Percentiles rank a stretch among this genome's conserved stretches.
phyloP scores from a whole-genome alignment of 179 eudicot species.

The Camellia oleifera region DNA sequence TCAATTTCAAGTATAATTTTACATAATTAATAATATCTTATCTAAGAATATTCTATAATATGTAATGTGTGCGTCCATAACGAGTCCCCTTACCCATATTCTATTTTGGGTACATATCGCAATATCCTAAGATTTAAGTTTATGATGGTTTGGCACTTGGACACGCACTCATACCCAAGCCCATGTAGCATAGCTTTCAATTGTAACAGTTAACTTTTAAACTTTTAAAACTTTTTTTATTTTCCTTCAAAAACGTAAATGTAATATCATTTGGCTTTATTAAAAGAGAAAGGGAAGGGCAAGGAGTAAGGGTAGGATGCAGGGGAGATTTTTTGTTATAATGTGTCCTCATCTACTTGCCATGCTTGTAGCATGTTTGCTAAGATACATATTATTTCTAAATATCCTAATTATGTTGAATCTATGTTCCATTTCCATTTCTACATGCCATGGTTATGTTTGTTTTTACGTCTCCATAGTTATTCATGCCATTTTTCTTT shows the following conservation, averaged over 20 bases:
- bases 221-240: neutral
- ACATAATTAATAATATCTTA: no score
- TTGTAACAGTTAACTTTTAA: no score
- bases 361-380: neutral
- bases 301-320: neutral
- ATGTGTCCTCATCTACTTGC: neutral
- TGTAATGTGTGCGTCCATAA: no score
- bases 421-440: neutral
- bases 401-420: neutral
- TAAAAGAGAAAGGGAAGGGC: neutral
- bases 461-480: neutral
- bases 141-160: no score
- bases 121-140: no score
- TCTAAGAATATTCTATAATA: no score
- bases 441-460: neutral
- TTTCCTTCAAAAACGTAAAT: no score
- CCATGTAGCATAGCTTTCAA: no score
- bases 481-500: slow-evolving; percentile 8
- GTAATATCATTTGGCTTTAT: neutral
- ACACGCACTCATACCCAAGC: no score
- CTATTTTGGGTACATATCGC: no score
- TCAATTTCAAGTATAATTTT: no score
- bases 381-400: neutral
- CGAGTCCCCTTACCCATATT: no score
- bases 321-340: neutral